Percentiles rank a stretch among this genome's conserved stretches.
Conservation (phyloP, 129 eudicot species). For the Flaveria sonorensis region DNA sequence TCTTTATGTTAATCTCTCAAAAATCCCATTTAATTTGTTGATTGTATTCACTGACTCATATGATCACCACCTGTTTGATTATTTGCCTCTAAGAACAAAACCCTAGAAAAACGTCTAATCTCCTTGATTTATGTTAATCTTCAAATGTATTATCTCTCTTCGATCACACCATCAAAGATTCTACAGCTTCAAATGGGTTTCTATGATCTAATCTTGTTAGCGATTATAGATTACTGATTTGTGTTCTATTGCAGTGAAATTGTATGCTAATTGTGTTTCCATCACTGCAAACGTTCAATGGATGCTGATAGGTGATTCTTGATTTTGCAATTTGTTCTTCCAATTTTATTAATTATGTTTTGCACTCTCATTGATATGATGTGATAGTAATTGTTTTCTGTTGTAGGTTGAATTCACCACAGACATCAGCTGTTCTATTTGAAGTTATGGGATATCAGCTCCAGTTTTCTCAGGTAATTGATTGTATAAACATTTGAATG, state of each 20-base stretch:
- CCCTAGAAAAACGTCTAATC: slow-evolving; percentile 24
- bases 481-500: slow-evolving; percentile 7
- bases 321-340: background rate
- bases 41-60: background rate
- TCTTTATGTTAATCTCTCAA: background rate
- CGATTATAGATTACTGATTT: slow-evolving; percentile 8
- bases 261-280: background rate
- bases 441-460: slow-evolving; percentile 83
- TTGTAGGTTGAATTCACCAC: slow-evolving; percentile 76
- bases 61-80: slow-evolving; percentile 7
- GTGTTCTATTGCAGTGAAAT: slow-evolving; percentile 30
- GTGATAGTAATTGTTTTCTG: background rate
- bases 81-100: slow-evolving; percentile 8
- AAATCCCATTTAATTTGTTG: background rate
- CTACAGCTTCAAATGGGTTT: background rate
- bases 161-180: too few relatives aligned
- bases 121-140: too few relatives aligned
- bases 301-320: slow-evolving; percentile 57
- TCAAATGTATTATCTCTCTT: too few relatives aligned
- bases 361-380: background rate
- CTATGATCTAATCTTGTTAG: background rate
- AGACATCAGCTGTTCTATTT: slow-evolving; percentile 68
- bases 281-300: slow-evolving; percentile 37
- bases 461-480: slow-evolving; percentile 76
- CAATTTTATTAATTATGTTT: background rate